These are phyloP conservation scores for Pulveroboletus ravenelii DNA, from an alignment of 768 basidiomycete genomes.

Conservation along the genomic window DNA sequence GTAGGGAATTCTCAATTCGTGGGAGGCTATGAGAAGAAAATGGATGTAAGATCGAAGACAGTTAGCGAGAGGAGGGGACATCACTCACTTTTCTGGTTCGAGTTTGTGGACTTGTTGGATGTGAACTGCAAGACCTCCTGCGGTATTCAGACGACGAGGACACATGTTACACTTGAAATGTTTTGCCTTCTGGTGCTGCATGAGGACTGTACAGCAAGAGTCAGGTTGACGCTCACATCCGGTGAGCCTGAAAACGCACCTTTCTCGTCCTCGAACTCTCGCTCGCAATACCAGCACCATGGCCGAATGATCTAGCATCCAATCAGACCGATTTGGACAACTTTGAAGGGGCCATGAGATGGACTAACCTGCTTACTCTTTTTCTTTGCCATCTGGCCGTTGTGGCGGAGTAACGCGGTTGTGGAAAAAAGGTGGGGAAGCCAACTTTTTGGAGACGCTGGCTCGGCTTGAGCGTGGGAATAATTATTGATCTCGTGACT, in stretches of 20 bases:
- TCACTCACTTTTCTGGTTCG: constrained; percentile 71
- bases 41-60: constrained; percentile 8
- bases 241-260: constrained; percentile 42
- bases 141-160: constrained; percentile 92
- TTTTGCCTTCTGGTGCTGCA: constrained; percentile 99
- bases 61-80: neutral
- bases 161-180: constrained; percentile 98
- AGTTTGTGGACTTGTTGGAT: constrained; percentile 99
- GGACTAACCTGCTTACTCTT: constrained; percentile 46
- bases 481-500: constrained; percentile 5
- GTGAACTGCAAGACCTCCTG: constrained; percentile 95
- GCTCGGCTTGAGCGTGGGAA: constrained; percentile 17
- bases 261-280: constrained; percentile 99
- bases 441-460: constrained; percentile 10
- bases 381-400: constrained; percentile 46
- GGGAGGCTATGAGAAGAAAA: constrained; percentile 45
- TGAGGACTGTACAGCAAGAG: constrained; percentile 58
- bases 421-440: constrained; percentile 11
- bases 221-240: neutral
- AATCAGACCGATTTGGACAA: neutral
- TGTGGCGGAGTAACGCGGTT: neutral
- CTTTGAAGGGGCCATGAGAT: neutral
- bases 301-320: constrained; percentile 66
- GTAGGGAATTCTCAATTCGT: constrained; percentile 95
- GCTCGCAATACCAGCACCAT: constrained; percentile 99